phyloP scores from a whole-genome alignment of 148 eudicot genomes.

The Vaccinium macrocarpon region DNA sequence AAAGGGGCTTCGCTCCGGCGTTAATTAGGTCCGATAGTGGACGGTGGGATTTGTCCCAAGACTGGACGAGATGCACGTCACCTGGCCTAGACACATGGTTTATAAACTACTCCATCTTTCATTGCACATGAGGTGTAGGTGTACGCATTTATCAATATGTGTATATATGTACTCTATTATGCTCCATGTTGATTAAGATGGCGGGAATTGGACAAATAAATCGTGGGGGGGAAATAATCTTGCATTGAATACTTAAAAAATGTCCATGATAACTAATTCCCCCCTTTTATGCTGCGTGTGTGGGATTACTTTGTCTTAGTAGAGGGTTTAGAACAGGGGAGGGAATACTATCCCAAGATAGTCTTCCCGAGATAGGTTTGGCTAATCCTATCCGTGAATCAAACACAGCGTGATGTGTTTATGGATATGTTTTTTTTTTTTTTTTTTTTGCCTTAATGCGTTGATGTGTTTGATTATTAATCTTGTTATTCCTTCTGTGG shows the following conservation, averaged over 20 bases:
- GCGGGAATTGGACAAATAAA: background rate
- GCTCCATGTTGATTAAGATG: background rate
- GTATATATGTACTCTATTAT: background rate
- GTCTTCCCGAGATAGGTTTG: background rate
- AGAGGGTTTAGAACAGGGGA: background rate
- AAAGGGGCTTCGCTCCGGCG: too few relatives aligned
- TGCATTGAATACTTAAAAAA: background rate
- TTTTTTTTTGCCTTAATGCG: background rate
- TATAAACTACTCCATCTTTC: background rate
- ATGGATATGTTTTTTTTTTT: background rate
- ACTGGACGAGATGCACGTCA: too few relatives aligned
- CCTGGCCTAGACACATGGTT: too few relatives aligned
- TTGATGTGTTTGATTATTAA: background rate
- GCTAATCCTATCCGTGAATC: background rate
- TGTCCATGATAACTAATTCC: background rate
- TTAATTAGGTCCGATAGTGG: too few relatives aligned
- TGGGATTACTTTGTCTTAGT: background rate
- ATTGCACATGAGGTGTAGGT: background rate
- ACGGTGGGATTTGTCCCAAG: too few relatives aligned
- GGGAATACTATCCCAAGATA: background rate
- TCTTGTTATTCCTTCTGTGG: slow-evolving; percentile 16
- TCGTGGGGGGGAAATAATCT: background rate
- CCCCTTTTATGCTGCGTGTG: background rate
- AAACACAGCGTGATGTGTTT: background rate
- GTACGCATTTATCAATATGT: background rate